Evolutionary conservation across 495 filamentous ascomycete species (phyloP), one percentile per base, ranked within the genome.

Genomic region (Platismatia glauca): DNA sequence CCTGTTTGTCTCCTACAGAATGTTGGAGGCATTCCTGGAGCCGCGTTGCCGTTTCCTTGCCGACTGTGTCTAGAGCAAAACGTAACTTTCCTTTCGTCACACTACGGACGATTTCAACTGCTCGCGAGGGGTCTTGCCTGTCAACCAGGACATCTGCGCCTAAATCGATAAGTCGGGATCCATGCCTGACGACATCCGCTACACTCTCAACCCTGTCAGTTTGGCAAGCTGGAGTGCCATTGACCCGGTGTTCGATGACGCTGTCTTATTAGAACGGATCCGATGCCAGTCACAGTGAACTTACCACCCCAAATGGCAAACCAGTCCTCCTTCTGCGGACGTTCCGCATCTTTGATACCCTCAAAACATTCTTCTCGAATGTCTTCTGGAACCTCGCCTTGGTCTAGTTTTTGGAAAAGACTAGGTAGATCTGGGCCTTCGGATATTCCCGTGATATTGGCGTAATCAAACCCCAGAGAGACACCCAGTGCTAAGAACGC

Each of bases 221-320:
- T 82, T 83, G 20, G 84, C 84, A 9, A 88, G 72, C 70, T 88
- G 84, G 18, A 86, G 70, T 12, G 81, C 77, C 34, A 83, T 71
- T 55, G 79, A 77, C 0, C 84, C 86, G 6, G 83, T 85, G 2
- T 80, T 86, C 43, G 84, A 86, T 1, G 83, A 85, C 22, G 80
- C 82, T 83, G 37, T 37, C 31, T 29, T 1, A 41, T 64, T 37
- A 62, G 46, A 34, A 59, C 64, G 27, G 41, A 59, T 27, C 11
- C 6, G 0, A 18, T 16, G 11, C 24, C 35, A 29, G 27, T 24
- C 7, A 38, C 20, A 61, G n/a, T 41, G 33, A 38, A 67, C 78
- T 72, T 75, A 80, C 84, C 86, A 66, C 85, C 86, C 86, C 86
- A 89, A 18, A 88, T 81, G 15, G 79, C 83, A 60, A 89, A 69